Base-by-base conservation (phyloP, 202 grass and related monocot genomes). In the Saccharum hybrid region DNA sequence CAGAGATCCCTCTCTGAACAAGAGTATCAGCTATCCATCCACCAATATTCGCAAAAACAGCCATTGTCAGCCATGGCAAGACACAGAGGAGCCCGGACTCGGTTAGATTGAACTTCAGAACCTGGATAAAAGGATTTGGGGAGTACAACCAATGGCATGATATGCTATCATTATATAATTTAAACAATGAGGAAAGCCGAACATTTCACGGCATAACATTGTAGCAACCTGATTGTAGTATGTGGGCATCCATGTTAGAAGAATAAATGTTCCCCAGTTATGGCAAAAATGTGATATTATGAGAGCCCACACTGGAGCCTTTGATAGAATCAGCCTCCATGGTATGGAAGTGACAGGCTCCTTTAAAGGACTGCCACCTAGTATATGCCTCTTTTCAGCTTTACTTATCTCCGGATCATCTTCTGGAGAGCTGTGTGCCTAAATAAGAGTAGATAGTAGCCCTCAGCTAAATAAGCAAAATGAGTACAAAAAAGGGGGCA, bases 221-320 rank as follows among this genome's bases (percentile, higher is more conserved):
- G 10, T n/a, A 76, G 63, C 43, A 84, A 98, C 96, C 93, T 98
- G 96, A 39, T 96, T 98, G 84, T 98, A 98, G 86, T 98, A 96
- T 42, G 96, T 98, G 43, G 96, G 96, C 96, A 98, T 98, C 96
- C 96, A 98, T 40, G 96, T 96, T 57, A 98, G 89, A 82, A 98
- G 91, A 56, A 98, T 98, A 81, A 96, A 98, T 49, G 96, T 98
- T 78, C 96, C 96, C 96, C 93, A 98, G 79, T 98, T 98, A 76
- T 98, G 96, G 74, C 93, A 98, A 71, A 98, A 98, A 85, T 95
- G 96, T 19, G 96, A 98, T 78, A 98, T 82, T 92, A 98, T 98
- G 38, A 98, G 89, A 66, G 93, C 93, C 96, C 96, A 98, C 37
- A 98, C 96, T 65, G 96, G 91, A 46, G 89, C 78, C 87, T 98